Evolutionary conservation across 2,329 filamentous ascomycete genomes (phyloP).

Genomic region (Phialophora expanda): DNA sequence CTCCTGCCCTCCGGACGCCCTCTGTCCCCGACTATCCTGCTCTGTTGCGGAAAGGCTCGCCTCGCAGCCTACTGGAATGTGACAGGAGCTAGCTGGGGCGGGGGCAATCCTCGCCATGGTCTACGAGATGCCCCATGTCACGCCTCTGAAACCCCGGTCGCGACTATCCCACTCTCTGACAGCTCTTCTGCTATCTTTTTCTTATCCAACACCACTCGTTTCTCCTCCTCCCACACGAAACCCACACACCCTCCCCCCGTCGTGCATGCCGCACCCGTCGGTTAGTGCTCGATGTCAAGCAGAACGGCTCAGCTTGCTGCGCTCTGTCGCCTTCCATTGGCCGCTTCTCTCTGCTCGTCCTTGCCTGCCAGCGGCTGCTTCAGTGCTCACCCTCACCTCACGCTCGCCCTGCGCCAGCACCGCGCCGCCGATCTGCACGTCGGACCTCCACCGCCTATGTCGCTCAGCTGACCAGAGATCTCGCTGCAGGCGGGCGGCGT

Average conservation of each 20-base stretch:
- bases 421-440: slow-evolving; percentile 27
- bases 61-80: neutral
- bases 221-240: slow-evolving; percentile 21
- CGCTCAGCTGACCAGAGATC: slow-evolving; percentile 35
- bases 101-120: neutral
- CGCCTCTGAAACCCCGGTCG: slow-evolving; percentile 22
- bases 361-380: slow-evolving; percentile 16
- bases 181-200: slow-evolving; percentile 19
- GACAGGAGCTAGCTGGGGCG: neutral
- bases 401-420: slow-evolving; percentile 23
- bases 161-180: slow-evolving; percentile 29
- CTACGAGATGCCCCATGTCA: slow-evolving; percentile 9
- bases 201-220: slow-evolving; percentile 25
- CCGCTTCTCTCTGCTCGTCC: slow-evolving; percentile 10
- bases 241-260: slow-evolving; percentile 28
- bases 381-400: slow-evolving; percentile 14
- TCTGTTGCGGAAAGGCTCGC: slow-evolving; percentile 4
- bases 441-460: slow-evolving; percentile 25
- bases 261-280: slow-evolving; percentile 29
- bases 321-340: slow-evolving; percentile 21
- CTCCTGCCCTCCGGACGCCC: neutral
- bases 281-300: slow-evolving; percentile 36
- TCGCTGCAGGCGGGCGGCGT: slow-evolving; percentile 16
- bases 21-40: neutral
- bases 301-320: slow-evolving; percentile 30